Percentiles rank a stretch among this genome's conserved stretches.
Conservation (phyloP, 331 rosid species). For the Malus hybrid region DNA sequence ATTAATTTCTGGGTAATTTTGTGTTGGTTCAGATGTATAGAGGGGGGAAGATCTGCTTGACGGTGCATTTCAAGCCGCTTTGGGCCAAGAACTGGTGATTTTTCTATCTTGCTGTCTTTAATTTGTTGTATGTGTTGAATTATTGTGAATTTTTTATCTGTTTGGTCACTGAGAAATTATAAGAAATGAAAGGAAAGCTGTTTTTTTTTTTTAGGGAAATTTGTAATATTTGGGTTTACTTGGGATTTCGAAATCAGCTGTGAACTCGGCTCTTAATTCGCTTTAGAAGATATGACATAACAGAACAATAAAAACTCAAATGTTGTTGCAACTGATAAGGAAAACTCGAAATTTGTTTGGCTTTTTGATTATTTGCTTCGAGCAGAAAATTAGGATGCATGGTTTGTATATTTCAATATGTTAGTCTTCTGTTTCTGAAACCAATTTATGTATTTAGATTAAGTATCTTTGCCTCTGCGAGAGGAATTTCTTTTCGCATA, state of each 20-base stretch:
- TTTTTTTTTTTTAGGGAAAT: too few relatives aligned
- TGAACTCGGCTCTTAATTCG: neutral
- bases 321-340: too few relatives aligned
- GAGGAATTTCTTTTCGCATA: neutral
- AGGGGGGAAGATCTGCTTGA: conserved; percentile 95
- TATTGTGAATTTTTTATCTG: neutral
- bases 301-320: neutral
- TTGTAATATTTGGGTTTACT: neutral
- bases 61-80: conserved; percentile 95
- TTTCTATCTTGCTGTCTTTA: neutral
- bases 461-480: neutral
- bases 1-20: neutral
- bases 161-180: neutral
- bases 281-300: neutral
- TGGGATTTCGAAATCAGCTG: neutral
- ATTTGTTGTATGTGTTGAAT: neutral
- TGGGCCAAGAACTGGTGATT: conserved; percentile 94
- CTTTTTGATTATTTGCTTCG: neutral
- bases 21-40: conserved; percentile 72
- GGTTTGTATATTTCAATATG: neutral
- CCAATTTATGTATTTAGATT: neutral
- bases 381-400: neutral
- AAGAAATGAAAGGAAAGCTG: neutral
- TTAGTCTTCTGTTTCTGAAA: neutral
- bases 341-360: too few relatives aligned